A percentile compares a stretch with the other conserved stretches of the same genome.
phyloP scores from a whole-genome alignment of 768 basidiomycete species.

The Leucocoprinus birnbaumii region DNA sequence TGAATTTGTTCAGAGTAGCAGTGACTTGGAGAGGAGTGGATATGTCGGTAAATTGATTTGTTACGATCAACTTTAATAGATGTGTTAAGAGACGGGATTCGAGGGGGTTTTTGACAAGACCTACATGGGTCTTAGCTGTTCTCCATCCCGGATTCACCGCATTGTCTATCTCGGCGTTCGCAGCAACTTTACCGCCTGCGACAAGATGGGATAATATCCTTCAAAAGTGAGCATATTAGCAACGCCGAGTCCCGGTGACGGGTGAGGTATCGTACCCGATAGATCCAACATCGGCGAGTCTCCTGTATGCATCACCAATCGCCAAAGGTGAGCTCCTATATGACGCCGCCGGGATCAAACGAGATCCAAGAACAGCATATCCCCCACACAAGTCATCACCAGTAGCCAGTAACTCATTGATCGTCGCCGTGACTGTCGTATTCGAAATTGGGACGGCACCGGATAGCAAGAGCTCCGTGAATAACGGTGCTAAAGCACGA shows the following conservation, averaged over 20 bases:
- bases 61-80: neutral
- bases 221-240: neutral
- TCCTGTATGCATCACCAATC: conserved; percentile 20
- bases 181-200: conserved; percentile 22
- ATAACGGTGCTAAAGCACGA: neutral
- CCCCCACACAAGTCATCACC: conserved; percentile 6
- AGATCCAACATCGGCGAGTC: conserved; percentile 14
- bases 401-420: neutral
- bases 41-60: neutral
- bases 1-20: conserved; percentile 19
- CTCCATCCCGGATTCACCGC: conserved; percentile 35
- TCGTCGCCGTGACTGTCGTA: neutral
- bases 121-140: conserved; percentile 23
- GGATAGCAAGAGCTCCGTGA: neutral
- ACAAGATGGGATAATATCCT: conserved; percentile 1
- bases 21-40: conserved; percentile 11
- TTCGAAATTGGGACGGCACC: neutral
- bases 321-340: conserved; percentile 2
- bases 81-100: conserved; percentile 21
- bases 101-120: too few species aligned
- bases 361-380: conserved; percentile 10
- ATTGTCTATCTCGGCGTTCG: conserved; percentile 27
- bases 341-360: conserved; percentile 10
- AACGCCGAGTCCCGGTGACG: too few species aligned
- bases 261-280: neutral